phyloP scores from a whole-genome alignment of 306 rosid species.

The Lathyrus sativus region DNA sequence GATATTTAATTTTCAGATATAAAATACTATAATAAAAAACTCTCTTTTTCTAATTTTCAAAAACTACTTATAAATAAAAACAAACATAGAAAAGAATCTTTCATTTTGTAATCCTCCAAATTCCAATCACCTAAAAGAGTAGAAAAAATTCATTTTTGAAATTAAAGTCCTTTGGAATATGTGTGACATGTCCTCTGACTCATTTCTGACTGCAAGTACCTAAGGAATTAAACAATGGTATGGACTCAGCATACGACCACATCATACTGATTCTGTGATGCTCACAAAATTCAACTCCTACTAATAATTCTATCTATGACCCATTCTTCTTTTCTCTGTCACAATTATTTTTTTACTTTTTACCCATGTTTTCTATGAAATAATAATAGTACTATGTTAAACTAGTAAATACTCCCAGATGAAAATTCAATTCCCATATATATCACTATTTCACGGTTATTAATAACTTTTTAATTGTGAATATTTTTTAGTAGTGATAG shows the following conservation, averaged over 20 bases:
- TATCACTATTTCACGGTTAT: too few species aligned
- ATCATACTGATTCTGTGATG: conserved; percentile 16
- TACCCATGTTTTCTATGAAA: background rate
- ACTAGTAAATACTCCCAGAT: too few species aligned
- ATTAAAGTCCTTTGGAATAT: conserved; percentile 24
- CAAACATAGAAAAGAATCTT: background rate
- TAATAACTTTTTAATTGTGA: too few species aligned
- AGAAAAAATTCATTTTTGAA: conserved; percentile 4
- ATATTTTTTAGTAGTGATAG: too few species aligned
- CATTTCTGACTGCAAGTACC: conserved; percentile 13
- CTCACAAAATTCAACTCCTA: conserved; percentile 27
- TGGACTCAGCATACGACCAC: too few species aligned
- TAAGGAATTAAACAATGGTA: conserved; percentile 41
- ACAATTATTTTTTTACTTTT: background rate
- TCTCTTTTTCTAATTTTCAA: too few species aligned
- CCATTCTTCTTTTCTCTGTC: background rate
- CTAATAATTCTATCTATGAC: background rate
- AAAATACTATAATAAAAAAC: too few species aligned
- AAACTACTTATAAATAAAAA: too few species aligned
- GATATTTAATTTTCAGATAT: too few species aligned
- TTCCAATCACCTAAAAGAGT: background rate
- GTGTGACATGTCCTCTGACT: conserved; percentile 35
- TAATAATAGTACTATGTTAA: too few species aligned
- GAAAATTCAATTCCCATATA: too few species aligned
- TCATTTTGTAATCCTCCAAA: background rate